Percentiles rank a stretch among this genome's conserved stretches.
Evolutionary conservation across 2,329 filamentous ascomycete genomes (phyloP).

Genomic region (Colletotrichum navitas): DNA sequence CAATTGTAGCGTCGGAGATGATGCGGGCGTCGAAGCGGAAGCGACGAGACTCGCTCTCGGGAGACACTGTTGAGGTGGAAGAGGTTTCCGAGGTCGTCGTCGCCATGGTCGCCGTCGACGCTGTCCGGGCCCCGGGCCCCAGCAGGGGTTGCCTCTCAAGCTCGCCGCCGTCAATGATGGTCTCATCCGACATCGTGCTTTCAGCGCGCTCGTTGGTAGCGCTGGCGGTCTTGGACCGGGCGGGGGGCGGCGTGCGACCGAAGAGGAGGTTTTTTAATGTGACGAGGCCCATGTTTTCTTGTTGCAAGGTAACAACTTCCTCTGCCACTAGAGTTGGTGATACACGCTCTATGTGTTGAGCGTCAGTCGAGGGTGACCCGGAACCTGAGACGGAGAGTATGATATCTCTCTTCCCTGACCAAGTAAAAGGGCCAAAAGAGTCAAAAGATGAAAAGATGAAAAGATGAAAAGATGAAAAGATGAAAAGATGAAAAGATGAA

Average conservation of each 20-base stretch:
- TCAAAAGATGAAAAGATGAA: not conserved
- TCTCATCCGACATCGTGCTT: constrained; percentile 43
- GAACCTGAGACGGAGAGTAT: constrained; percentile 6
- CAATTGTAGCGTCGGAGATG: constrained; percentile 60
- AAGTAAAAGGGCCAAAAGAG: not conserved
- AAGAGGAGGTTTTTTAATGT: constrained; percentile 42
- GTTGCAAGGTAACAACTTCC: not conserved
- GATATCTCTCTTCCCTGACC: constrained; percentile 2
- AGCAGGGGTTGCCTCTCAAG: constrained; percentile 43
- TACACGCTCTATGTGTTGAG: not conserved
- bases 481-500: not conserved
- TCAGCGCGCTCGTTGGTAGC: constrained; percentile 18
- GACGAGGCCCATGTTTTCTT: constrained; percentile 41
- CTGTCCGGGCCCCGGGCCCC: constrained; percentile 16
- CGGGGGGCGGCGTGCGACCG: constrained; percentile 29
- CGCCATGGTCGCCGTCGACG: constrained; percentile 26
- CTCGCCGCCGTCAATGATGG: constrained; percentile 37
- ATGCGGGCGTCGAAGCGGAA: constrained; percentile 44
- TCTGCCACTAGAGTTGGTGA: not conserved
- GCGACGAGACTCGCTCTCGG: constrained; percentile 25
- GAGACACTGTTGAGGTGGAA: constrained; percentile 18
- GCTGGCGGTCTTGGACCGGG: constrained; percentile 15
- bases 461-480: not conserved
- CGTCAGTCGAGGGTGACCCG: not conserved
- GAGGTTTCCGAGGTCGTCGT: constrained; percentile 30